A percentile compares a stretch with the other conserved stretches of the same genome.
phyloP scores from a whole-genome alignment of 345 rosid genomes.

The Aurinia saxatilis region DNA sequence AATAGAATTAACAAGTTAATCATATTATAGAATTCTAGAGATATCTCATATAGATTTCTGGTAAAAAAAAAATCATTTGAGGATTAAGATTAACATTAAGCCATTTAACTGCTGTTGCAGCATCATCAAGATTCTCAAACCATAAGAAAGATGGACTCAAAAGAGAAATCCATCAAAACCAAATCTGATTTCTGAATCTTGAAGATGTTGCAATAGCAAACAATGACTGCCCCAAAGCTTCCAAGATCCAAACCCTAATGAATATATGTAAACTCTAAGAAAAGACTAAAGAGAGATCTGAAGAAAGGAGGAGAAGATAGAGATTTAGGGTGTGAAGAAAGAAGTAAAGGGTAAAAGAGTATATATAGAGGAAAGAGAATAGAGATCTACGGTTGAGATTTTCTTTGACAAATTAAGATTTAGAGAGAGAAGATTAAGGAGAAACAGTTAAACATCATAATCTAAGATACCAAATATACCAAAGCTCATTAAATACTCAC shows the following conservation, averaged over 20 bases:
- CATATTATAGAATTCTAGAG: not conserved
- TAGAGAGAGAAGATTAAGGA: conserved; percentile 22
- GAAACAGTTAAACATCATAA: conserved; percentile 30
- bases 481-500: conserved; percentile 25
- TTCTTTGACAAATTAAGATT: conserved; percentile 15
- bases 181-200: conserved; percentile 31
- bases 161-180: conserved; percentile 5
- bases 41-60: not conserved
- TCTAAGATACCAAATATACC: conserved; percentile 25
- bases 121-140: conserved; percentile 36
- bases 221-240: conserved; percentile 22
- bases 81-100: not conserved
- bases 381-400: conserved; percentile 24
- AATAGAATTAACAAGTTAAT: not conserved
- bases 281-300: conserved; percentile 11
- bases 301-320: not conserved
- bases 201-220: conserved; percentile 33
- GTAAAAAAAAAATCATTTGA: not conserved
- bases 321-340: conserved; percentile 15
- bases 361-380: conserved; percentile 28
- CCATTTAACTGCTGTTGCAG: conserved; percentile 29
- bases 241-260: no score
- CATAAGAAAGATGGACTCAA: conserved; percentile 10
- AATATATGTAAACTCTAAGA: no score
- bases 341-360: conserved; percentile 18